Base-by-base conservation (phyloP, 2,329 filamentous ascomycete species). In the Fusarium concolor region DNA sequence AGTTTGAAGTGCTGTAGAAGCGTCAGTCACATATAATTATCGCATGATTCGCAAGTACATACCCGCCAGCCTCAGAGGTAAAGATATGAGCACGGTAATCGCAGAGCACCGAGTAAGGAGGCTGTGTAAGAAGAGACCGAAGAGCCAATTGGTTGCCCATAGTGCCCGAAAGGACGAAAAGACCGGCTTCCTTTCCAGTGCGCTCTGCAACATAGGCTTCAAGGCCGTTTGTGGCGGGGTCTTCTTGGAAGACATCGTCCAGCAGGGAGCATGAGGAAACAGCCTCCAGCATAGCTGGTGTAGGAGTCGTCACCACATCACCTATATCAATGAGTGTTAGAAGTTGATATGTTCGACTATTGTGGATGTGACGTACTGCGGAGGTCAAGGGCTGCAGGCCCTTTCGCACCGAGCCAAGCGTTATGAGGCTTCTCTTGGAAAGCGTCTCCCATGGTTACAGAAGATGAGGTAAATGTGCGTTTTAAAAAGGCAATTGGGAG, bases 101-200 rank as follows among this genome's bases (percentile, higher is more conserved):
- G 71, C 91, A 93, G 10, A 97, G 81, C 7, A 97, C 87, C 10
- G 87, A 87, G 76, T 97, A 89, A 0, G 95, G 95, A 15, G 94
- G 94, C 62, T 92, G 90, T 1, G 84, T 86, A 15, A 97, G 85
- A 61, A 96, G 91, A 2, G 92, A 86, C 38, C 94, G 89, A 41
- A 97, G 85, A 1, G 91, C 90, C 18, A 97, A 83, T 77, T 97
- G 94, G 80, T 97, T 97, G 39, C 93, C 94, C 94, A 97, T 97
- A 6, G 94, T 97, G 5, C 95, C 95, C 0, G 92, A 96, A 61
- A 96, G 84, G 56, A 97, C 92, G 54, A 97, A 89, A 6, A 97
- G 83, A 0, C 87, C 91, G 10, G 88, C 89, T 73, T 94, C 90
- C 72, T 96, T 94, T 70, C 88, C 88, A 1, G 92, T 87, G 5